Percentiles rank a stretch among this genome's conserved stretches.
Evolutionary conservation across 1,284 basidiomycete genomes (phyloP).

Genomic region (Heterobasidion occidentale): DNA sequence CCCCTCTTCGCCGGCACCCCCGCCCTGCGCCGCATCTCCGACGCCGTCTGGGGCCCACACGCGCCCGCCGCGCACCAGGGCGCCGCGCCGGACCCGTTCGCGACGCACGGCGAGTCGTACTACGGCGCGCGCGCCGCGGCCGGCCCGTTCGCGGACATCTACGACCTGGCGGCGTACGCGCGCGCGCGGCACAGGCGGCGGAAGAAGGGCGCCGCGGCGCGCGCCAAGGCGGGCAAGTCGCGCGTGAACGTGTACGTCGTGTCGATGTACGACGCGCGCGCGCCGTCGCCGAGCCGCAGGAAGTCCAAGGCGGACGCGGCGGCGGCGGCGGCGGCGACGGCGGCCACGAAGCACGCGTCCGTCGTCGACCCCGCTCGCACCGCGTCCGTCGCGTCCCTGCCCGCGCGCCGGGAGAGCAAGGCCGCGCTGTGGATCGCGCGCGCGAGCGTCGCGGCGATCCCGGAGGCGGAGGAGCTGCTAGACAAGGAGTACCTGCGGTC

Average conservation of each 20-base stretch:
- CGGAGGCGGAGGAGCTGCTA: neutral
- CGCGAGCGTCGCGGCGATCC: neutral
- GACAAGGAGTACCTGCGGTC: conserved; percentile 1
- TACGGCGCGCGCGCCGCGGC: neutral
- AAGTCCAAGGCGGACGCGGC: neutral
- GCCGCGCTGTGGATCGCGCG: neutral
- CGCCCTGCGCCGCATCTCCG: neutral
- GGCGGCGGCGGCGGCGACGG: too few species aligned
- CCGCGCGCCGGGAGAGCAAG: neutral
- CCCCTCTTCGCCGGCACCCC: neutral
- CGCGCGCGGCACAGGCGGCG: neutral
- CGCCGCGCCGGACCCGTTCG: neutral
- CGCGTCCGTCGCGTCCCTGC: neutral
- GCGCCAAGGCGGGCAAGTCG: neutral
- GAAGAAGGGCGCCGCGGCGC: neutral
- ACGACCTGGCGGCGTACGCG: neutral
- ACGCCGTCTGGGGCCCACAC: neutral
- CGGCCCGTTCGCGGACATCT: neutral
- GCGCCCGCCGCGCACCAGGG: neutral
- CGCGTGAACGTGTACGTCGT: neutral
- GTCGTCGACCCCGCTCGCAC: neutral
- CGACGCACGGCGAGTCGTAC: neutral
- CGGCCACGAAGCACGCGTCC: too few species aligned
- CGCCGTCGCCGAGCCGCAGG: neutral
- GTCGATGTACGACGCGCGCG: neutral